These are phyloP conservation scores for Wickerhamomyces hampshirensis DNA, from an alignment of 805 yeast genomes.

Conservation along the genomic window DNA sequence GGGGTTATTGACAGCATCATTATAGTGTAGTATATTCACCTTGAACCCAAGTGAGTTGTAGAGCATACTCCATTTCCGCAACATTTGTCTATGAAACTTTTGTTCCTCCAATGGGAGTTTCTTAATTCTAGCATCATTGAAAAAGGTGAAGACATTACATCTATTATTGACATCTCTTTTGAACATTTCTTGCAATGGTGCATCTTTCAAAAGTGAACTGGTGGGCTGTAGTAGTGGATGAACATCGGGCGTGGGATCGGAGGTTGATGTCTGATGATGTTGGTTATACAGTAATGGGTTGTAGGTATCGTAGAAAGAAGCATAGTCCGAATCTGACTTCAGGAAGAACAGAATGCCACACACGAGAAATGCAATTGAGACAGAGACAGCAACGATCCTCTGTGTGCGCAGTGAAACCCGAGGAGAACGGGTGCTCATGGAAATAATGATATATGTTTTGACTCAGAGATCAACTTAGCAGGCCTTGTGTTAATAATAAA, in stretches of 20 bases:
- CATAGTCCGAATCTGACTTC: background rate
- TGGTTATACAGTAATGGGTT: conserved; percentile 47
- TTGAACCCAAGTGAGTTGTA: conserved; percentile 17
- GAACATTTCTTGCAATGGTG: conserved; percentile 8
- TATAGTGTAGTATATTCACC: conserved; percentile 14
- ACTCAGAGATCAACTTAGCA: no score
- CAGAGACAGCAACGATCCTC: background rate
- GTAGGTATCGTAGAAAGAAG: conserved; percentile 38
- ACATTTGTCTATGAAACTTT: conserved; percentile 11
- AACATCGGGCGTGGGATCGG: no score
- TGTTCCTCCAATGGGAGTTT: conserved; percentile 16
- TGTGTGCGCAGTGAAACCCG: background rate
- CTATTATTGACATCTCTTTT: conserved; percentile 5
- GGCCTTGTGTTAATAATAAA: no score
- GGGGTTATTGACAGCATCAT: conserved; percentile 15
- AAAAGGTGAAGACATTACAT: conserved; percentile 15
- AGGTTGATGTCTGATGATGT: no score
- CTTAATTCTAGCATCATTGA: conserved; percentile 17
- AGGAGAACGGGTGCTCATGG: no score
- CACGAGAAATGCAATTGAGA: no score
- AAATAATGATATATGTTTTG: no score
- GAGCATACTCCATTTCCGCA: conserved; percentile 13
- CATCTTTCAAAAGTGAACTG: conserved; percentile 8
- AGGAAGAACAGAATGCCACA: background rate
- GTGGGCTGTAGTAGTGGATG: conserved; percentile 32